Evolutionary conservation across 441 rosid species (phyloP), one percentile per base, ranked within the genome.

Genomic region (Pelargonium citronellum): DNA sequence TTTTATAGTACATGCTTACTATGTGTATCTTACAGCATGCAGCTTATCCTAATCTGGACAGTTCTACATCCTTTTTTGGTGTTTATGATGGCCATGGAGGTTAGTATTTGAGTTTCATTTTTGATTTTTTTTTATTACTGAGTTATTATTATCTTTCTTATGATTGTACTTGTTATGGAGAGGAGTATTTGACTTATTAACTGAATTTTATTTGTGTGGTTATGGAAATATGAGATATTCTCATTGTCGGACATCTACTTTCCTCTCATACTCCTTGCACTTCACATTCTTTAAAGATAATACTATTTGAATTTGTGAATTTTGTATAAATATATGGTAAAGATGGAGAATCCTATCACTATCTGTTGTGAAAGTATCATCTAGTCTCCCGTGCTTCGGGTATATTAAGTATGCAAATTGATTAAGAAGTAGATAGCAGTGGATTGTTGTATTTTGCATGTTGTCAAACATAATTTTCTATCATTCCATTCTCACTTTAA

Each of bases 71-170:
- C 3, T 90, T 91, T 88, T 88, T 94, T 73, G 97, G 97, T 76
- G 99, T 95, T 64, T 95, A 88, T 83, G 99, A 95, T 83, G 99
- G 99, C 67, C 99, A 95, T 82, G 99, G 99, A 92, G 99, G 99
- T 94, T 82, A 86, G 84, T 15, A 43, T 73, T 65, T 39, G 39
- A 69, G 27, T 67, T 67, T 34, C 8, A 44, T 16, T 20, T 41
- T 22, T 44, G 8, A 47, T 44, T 9, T 44, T 67, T 7, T 47
- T 8, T 43, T 66, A 13, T 16, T 37, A 19, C 12, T 7, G 20
- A 19, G 17, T 27, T 5, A 0, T 30, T 51, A 13, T 63, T 10
- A 39, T 57, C 17, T 22, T 57, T 57, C 63, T 57, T 57, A 22
- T 17, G 19, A 8, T 57, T 57, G 63, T 57, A 57, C 27, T 57